Conservation (phyloP, 495 filamentous ascomycete species). For the Viridothelium virens region DNA sequence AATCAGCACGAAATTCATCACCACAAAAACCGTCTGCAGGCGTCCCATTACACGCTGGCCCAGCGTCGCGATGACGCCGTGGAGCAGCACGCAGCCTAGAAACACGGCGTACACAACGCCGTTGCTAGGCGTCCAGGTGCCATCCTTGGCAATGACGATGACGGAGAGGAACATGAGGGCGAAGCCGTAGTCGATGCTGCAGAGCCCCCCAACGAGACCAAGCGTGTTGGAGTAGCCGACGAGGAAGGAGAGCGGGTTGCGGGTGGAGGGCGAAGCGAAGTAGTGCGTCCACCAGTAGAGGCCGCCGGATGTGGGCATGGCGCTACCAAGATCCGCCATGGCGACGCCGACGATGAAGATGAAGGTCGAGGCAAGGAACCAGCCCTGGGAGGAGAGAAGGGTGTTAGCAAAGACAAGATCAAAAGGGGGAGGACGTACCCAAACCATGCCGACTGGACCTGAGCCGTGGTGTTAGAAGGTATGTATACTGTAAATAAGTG, state of each 20-base stretch:
- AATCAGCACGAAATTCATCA: constrained; percentile 56
- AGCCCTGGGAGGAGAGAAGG: constrained; percentile 37
- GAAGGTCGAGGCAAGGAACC: constrained; percentile 54
- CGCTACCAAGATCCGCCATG: constrained; percentile 61
- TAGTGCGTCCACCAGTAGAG: constrained; percentile 68
- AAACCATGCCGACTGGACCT: constrained; percentile 63
- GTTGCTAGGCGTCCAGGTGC: constrained; percentile 52
- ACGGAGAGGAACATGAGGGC: constrained; percentile 36
- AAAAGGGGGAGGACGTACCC: constrained; percentile 35
- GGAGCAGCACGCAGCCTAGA: constrained; percentile 48
- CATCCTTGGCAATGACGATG: constrained; percentile 57
- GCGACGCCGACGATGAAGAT: constrained; percentile 61
- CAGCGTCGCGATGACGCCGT: constrained; percentile 51
- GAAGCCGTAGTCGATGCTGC: constrained; percentile 39
- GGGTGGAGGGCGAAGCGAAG: constrained; percentile 51
- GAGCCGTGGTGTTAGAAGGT: constrained; percentile 27
- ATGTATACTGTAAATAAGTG: neutral
- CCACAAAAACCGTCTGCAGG: constrained; percentile 57
- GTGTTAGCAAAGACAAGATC: neutral
- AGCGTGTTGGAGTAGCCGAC: constrained; percentile 68
- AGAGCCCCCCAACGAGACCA: constrained; percentile 54
- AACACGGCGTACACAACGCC: constrained; percentile 58
- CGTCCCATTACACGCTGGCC: constrained; percentile 55
- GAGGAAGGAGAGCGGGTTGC: constrained; percentile 58
- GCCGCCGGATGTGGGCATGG: constrained; percentile 62